phyloP scores from a whole-genome alignment of 2,329 filamentous ascomycete species.

The Pseudocercospora eumusae region DNA sequence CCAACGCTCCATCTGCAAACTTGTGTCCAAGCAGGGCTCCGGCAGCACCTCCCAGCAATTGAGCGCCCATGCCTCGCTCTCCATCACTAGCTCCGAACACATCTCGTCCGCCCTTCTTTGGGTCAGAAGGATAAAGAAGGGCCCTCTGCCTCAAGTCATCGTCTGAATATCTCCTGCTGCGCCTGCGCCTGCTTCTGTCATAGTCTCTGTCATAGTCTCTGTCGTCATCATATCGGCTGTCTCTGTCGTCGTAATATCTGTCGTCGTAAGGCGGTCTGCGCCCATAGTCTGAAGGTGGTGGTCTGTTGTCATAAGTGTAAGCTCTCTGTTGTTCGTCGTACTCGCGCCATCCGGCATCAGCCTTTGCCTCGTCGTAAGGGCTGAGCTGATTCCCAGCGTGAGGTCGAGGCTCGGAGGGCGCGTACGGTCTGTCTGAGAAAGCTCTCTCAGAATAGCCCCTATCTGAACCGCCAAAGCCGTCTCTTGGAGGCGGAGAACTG shows the following conservation, averaged over 20 bases:
- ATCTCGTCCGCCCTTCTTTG: slow-evolving; percentile 31
- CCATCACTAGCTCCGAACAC: slow-evolving; percentile 31
- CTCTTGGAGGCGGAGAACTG: slow-evolving; percentile 10
- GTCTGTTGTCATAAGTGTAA: slow-evolving; percentile 16
- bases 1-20: slow-evolving; percentile 25
- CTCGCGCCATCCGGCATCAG: slow-evolving; percentile 30
- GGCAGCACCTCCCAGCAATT: slow-evolving; percentile 33
- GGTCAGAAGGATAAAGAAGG: slow-evolving; percentile 26
- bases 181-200: slow-evolving; percentile 15
- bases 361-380: slow-evolving; percentile 36
- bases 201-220: slow-evolving; percentile 22
- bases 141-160: slow-evolving; percentile 21
- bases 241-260: slow-evolving; percentile 14
- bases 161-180: slow-evolving; percentile 22
- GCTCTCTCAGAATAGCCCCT: slow-evolving; percentile 15
- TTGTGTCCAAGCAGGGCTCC: slow-evolving; percentile 35
- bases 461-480: slow-evolving; percentile 8
- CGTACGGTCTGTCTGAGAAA: slow-evolving; percentile 21
- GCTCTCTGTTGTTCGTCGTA: slow-evolving; percentile 16
- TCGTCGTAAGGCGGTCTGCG: slow-evolving; percentile 10
- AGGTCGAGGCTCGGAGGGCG: slow-evolving; percentile 20
- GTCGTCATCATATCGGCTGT: slow-evolving; percentile 22
- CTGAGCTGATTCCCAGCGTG: slow-evolving; percentile 23
- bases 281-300: slow-evolving; percentile 13
- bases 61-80: slow-evolving; percentile 34